A percentile compares a stretch with the other conserved stretches of the same genome.
phyloP scores from a whole-genome alignment of 345 rosid genomes.

The Fremontodendron californicum region DNA sequence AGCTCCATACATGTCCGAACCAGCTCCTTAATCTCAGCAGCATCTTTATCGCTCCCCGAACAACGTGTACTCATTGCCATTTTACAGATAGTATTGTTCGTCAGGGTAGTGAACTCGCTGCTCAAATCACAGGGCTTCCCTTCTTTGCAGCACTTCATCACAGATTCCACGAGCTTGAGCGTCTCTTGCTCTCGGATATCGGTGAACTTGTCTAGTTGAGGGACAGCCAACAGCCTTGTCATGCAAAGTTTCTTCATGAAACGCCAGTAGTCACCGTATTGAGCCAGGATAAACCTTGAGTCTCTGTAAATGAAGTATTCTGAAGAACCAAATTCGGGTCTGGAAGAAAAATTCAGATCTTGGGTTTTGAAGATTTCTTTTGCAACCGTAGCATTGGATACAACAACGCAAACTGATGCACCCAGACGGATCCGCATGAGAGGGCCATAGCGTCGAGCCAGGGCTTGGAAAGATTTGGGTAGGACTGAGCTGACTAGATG shows the following conservation, averaged over 20 bases:
- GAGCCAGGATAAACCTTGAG: slow-evolving; percentile 43
- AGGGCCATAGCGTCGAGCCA: slow-evolving; percentile 43
- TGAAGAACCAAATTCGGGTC: slow-evolving; percentile 45
- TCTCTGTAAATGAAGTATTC: slow-evolving; percentile 44
- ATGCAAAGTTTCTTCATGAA: slow-evolving; percentile 70
- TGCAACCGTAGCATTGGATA: slow-evolving; percentile 34
- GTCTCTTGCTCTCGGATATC: slow-evolving; percentile 41
- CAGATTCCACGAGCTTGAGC: slow-evolving; percentile 45
- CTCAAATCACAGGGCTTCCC: slow-evolving; percentile 36
- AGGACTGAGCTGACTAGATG: slow-evolving; percentile 35
- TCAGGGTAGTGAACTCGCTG: slow-evolving; percentile 27
- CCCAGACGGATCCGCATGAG: slow-evolving; percentile 41
- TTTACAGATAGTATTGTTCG: slow-evolving; percentile 54
- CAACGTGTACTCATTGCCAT: slow-evolving; percentile 68
- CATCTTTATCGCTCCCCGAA: slow-evolving; percentile 39
- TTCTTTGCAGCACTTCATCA: slow-evolving; percentile 34
- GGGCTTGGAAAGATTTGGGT: slow-evolving; percentile 35
- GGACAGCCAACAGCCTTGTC: slow-evolving; percentile 55
- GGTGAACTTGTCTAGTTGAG: slow-evolving; percentile 53
- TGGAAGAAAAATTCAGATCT: slow-evolving; percentile 37
- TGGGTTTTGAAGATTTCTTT: slow-evolving; percentile 44
- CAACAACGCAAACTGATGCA: slow-evolving; percentile 36
- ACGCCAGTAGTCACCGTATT: slow-evolving; percentile 46
- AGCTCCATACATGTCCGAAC: slow-evolving; percentile 40
- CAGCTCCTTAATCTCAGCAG: slow-evolving; percentile 31